Conservation (phyloP, 257 asterid species). For the Solanum gandarillasii region DNA sequence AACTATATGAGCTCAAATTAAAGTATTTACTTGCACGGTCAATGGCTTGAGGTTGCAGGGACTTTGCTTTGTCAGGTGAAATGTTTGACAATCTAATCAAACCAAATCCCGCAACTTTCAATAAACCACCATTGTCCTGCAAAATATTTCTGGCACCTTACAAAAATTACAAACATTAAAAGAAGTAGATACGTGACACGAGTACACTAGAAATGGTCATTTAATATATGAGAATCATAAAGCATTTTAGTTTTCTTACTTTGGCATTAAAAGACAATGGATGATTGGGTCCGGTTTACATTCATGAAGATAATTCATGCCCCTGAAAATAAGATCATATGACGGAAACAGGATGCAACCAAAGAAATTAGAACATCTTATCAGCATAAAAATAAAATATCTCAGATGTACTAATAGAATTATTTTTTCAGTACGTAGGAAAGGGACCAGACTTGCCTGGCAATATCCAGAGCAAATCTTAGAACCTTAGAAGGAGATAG, state of each 20-base stretch:
- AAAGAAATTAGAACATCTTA: neutral
- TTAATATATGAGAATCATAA: neutral
- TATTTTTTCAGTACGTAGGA: neutral
- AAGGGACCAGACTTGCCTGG: constrained; percentile 47
- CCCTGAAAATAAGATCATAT: constrained; percentile 41
- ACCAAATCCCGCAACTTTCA: constrained; percentile 93
- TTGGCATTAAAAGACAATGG: constrained; percentile 89
- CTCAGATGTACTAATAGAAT: neutral
- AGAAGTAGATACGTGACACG: constrained; percentile 6
- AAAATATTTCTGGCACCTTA: constrained; percentile 99
- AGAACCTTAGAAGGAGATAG: constrained; percentile 77
- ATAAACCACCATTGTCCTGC: constrained; percentile 98
- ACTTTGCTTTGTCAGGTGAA: constrained; percentile 73
- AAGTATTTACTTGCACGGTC: constrained; percentile 71
- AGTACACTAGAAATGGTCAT: neutral
- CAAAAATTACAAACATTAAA: constrained; percentile 58
- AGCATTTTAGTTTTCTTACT: constrained; percentile 82
- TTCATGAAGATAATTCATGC: constrained; percentile 94
- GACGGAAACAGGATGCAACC: neutral
- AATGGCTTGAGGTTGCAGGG: constrained; percentile 53
- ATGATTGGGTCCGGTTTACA: constrained; percentile 94
- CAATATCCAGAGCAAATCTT: constrained; percentile 82
- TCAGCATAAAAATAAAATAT: neutral
- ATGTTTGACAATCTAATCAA: constrained; percentile 44
- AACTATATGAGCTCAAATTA: neutral